A percentile compares a stretch with the other conserved stretches of the same genome.
Evolutionary conservation across 345 rosid species (phyloP).

Genomic region (Eucalyptus globulus): DNA sequence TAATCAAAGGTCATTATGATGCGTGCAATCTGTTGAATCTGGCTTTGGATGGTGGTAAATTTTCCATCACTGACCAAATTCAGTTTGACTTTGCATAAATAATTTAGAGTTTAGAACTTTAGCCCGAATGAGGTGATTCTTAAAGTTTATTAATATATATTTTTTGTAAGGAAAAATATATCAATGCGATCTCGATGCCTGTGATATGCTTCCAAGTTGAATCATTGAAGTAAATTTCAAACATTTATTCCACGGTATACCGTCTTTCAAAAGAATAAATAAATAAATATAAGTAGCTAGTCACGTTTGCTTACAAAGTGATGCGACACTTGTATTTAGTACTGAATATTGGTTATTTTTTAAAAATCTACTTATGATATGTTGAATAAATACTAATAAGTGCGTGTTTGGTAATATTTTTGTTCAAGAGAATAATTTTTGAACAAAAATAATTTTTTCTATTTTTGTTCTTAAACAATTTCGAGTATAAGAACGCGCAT

Average conservation of each 20-base stretch:
- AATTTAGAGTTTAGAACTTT: not conserved
- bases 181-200: rapidly evolving
- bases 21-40: not conserved
- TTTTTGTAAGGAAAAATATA: not conserved
- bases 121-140: not conserved
- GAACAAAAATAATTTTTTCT: no score
- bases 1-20: not conserved
- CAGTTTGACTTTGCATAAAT: not conserved
- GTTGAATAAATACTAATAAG: not conserved
- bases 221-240: not conserved
- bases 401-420: no score
- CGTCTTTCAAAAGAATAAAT: not conserved
- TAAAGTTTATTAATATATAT: not conserved
- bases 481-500: no score
- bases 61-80: not conserved
- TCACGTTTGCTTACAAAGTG: not conserved
- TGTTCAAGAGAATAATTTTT: no score
- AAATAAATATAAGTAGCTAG: not conserved
- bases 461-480: no score
- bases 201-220: not conserved
- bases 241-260: not conserved
- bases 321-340: not conserved
- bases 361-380: not conserved
- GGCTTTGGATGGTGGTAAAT: not conserved
- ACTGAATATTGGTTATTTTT: not conserved